phyloP scores from a whole-genome alignment of 2,329 filamentous ascomycete genomes.

The Dothistroma septosporum region DNA sequence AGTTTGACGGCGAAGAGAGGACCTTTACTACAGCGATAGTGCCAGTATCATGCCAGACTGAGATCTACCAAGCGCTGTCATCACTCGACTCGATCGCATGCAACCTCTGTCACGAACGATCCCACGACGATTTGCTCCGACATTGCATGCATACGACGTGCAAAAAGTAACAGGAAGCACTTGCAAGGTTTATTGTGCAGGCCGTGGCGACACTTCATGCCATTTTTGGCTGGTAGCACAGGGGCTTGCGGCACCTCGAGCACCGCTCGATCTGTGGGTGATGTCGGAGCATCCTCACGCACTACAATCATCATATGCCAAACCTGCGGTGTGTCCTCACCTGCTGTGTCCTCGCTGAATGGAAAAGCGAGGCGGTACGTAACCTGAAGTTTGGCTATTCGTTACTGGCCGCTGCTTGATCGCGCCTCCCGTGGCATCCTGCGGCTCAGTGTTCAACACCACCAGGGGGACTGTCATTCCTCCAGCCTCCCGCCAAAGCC shows the following conservation, averaged over 20 bases:
- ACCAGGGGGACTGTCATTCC: constrained; percentile 1
- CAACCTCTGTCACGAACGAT: background rate
- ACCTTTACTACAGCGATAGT: background rate
- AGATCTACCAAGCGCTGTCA: background rate
- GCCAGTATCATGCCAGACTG: background rate
- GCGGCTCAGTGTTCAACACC: background rate
- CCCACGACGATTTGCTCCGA: background rate
- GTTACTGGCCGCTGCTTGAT: no score
- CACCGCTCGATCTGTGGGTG: background rate
- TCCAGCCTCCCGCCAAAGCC: constrained; percentile 13
- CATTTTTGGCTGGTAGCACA: background rate
- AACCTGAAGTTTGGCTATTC: no score
- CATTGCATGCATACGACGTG: background rate
- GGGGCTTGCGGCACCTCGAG: background rate
- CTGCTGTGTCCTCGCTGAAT: no score
- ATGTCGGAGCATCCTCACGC: no score
- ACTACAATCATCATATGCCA: no score
- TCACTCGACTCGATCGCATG: background rate
- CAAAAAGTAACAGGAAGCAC: background rate
- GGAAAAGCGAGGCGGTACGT: no score
- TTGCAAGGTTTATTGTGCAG: background rate
- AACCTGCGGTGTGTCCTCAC: no score
- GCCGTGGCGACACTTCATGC: background rate
- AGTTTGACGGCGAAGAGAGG: background rate
- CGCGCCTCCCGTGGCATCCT: background rate